These are phyloP conservation scores for Naumovozyma castellii DNA, from an alignment of 805 yeast species.

Conservation along the genomic window DNA sequence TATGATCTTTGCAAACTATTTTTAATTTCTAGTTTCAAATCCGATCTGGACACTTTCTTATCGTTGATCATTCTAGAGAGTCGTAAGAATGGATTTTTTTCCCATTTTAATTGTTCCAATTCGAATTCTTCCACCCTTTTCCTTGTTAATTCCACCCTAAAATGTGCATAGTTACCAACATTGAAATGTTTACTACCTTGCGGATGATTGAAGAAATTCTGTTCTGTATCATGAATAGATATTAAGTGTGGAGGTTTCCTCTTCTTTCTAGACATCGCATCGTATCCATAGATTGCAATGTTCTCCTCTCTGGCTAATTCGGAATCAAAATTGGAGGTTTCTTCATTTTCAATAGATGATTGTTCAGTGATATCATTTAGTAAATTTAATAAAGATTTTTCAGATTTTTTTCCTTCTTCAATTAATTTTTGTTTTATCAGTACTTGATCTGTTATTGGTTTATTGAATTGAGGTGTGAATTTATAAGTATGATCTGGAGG, in stretches of 20 bases:
- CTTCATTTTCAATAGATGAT: not conserved
- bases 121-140: conserved; percentile 26
- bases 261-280: conserved; percentile 2
- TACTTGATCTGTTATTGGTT: conserved; percentile 59
- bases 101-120: conserved; percentile 10
- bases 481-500: conserved; percentile 93
- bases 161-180: conserved; percentile 47
- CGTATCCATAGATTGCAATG: conserved; percentile 7
- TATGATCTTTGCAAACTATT: conserved; percentile 13
- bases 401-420: conserved; percentile 74
- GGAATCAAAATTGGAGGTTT: conserved; percentile 1
- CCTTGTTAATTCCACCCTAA: conserved; percentile 34
- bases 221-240: conserved; percentile 3
- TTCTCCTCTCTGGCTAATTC: conserved; percentile 11
- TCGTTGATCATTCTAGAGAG: conserved; percentile 6
- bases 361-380: conserved; percentile 6
- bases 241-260: conserved; percentile 1
- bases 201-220: not conserved
- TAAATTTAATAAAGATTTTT: conserved; percentile 48
- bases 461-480: conserved; percentile 60
- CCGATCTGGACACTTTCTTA: conserved; percentile 1
- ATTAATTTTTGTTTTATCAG: conserved; percentile 62
- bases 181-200: conserved; percentile 34
- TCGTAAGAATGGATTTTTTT: conserved; percentile 24
- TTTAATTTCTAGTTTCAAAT: conserved; percentile 6